These are phyloP conservation scores for Colletotrichum spaethianum DNA, from an alignment of 2,329 filamentous ascomycete species.

Conservation along the genomic window DNA sequence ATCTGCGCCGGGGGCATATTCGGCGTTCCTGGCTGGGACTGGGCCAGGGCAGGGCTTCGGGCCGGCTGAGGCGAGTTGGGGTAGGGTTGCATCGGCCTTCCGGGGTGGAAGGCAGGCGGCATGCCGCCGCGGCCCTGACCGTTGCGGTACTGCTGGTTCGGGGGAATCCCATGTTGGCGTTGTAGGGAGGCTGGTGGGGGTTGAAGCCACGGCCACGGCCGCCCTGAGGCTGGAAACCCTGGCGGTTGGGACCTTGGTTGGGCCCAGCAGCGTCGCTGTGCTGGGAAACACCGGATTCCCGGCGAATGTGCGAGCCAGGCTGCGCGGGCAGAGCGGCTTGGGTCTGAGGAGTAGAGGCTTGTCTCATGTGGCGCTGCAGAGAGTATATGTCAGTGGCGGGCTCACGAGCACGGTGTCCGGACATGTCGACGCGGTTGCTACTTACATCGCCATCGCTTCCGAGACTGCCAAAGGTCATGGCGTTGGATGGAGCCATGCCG, in stretches of 20 bases:
- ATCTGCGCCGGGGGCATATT: conserved; percentile 75
- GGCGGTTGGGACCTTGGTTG: conserved; percentile 71
- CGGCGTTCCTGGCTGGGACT: conserved; percentile 77
- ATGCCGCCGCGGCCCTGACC: conserved; percentile 66
- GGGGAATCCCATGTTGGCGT: conserved; percentile 60
- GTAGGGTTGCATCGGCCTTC: conserved; percentile 58
- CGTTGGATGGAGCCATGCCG: conserved; percentile 75
- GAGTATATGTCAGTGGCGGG: conserved; percentile 3
- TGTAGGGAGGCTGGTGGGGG: conserved; percentile 59
- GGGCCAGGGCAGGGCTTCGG: conserved; percentile 76
- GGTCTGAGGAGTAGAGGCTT: conserved; percentile 71
- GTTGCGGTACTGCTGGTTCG: conserved; percentile 56
- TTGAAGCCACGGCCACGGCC: conserved; percentile 67
- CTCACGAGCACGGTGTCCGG: not conserved
- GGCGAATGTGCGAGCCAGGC: conserved; percentile 81
- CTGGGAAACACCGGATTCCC: conserved; percentile 72
- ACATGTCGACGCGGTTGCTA: conserved; percentile 44
- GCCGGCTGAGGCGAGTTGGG: conserved; percentile 77
- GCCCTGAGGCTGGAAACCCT: conserved; percentile 64
- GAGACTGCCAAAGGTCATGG: conserved; percentile 88
- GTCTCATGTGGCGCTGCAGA: conserved; percentile 77
- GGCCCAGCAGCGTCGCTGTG: conserved; percentile 73
- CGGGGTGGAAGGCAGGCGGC: conserved; percentile 61
- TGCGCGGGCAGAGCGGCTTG: conserved; percentile 74
- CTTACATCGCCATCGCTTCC: conserved; percentile 86